These are phyloP conservation scores for Actinidia polygama DNA, from an alignment of 179 eudicot species.

Conservation along the genomic window DNA sequence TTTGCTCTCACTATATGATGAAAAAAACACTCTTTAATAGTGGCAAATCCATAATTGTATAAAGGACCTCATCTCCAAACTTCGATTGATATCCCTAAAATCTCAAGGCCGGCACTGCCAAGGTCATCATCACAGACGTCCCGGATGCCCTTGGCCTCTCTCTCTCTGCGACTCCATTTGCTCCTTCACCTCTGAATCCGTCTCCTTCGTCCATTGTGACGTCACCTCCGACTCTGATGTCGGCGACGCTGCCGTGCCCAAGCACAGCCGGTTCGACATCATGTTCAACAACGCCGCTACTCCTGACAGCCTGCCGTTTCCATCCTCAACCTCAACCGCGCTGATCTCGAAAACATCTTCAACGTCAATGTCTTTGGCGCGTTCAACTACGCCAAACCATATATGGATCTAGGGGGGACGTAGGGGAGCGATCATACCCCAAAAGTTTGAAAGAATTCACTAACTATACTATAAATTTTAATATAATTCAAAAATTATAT, in stretches of 20 bases:
- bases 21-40: no score
- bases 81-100: no score
- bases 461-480: no score
- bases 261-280: not conserved
- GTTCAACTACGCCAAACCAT: no score
- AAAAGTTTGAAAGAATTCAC: no score
- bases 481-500: no score
- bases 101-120: no score
- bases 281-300: not conserved
- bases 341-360: slow-evolving; percentile 32
- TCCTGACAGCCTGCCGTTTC: not conserved
- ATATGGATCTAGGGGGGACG: no score
- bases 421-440: no score
- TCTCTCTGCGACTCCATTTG: not conserved
- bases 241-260: not conserved
- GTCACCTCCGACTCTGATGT: not conserved
- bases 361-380: slow-evolving; percentile 41
- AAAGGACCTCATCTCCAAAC: no score
- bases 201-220: not conserved
- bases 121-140: not conserved
- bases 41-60: no score
- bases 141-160: not conserved
- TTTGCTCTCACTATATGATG: no score
- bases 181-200: not conserved
- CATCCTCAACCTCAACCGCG: slow-evolving; percentile 20